phyloP scores from a whole-genome alignment of 129 eudicot genomes.

The Flaveria robusta region DNA sequence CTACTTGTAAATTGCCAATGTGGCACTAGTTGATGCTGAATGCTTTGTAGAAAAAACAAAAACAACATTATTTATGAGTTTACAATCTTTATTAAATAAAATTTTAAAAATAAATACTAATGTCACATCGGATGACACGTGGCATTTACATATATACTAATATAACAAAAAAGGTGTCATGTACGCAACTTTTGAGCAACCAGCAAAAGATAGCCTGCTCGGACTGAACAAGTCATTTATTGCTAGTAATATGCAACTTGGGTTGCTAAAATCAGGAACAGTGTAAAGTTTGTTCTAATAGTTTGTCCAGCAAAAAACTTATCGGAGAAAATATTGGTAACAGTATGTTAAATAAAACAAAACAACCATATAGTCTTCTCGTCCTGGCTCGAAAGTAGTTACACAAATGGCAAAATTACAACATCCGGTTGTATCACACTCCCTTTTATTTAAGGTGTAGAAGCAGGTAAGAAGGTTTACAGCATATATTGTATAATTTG shows the following conservation, averaged over 20 bases:
- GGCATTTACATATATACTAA: background rate
- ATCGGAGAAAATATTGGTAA: background rate
- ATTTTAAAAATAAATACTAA: background rate
- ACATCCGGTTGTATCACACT: background rate
- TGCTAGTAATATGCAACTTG: no score
- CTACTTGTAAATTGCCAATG: background rate
- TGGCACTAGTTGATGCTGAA: no score
- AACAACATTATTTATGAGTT: no score
- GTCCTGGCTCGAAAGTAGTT: background rate
- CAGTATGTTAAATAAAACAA: background rate
- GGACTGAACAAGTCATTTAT: background rate
- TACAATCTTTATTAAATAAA: no score
- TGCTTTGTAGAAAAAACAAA: background rate
- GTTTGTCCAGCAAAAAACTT: background rate
- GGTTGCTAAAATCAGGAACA: no score
- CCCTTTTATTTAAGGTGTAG: background rate
- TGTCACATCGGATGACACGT: background rate
- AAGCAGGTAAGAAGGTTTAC: background rate
- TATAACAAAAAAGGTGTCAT: background rate
- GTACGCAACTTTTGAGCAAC: no score
- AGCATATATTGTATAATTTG: background rate
- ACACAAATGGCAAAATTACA: slow-evolving; percentile 7
- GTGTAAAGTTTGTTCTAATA: background rate
- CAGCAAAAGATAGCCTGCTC: no score
- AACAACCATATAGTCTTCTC: background rate